Evolutionary conservation across 106 monocot genomes (phyloP), one percentile per base, ranked within the genome.

Genomic region (Dioscorea dumetorum): DNA sequence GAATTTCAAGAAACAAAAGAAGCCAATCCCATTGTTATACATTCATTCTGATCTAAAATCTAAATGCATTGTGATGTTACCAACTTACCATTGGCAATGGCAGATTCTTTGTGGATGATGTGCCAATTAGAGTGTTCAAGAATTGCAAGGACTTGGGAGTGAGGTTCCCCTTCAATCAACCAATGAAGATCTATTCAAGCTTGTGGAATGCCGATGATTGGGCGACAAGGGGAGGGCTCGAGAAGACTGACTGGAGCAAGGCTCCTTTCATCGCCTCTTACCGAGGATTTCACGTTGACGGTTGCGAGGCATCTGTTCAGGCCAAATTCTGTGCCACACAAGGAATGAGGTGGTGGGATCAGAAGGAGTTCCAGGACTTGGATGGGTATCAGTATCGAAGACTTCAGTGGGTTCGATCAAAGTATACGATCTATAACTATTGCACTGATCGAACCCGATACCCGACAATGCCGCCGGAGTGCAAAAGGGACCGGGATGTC

Each of bases 131-230:
- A 11, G 58, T 69, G 33, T 69, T 69, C 69, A 69, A 69, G 69
- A 69, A 69, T 33, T 33, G 57, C 57, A 69, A 69, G 69, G 69
- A 69, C 35, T 23, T 69, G 9, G 69, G 69, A 11, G 69, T 69
- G 31, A 54, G 69, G 9, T 69, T n/a, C 57, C 69, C 69, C 18
- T 69, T 69, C 57, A 57, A 69, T 57, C 69, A 69, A 57, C 69
- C 69, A 8, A 69, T 69, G 69, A 69, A 69, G 57, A 57, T 69
- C 57, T 69, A 69, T 58, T 69, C 69, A 7, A 69, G 69, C 57
- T 57, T 69, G 33, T 69, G 69, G 69, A 69, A 69, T 19, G 69
- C 69, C 34, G 69, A 69, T 58, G 69, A 69, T 33, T 69, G 69
- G 69, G 69, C 69, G 2, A 69, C 69, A 2, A 54, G 69, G 33